Evolutionary conservation across 441 rosid species (phyloP).

Genomic region (Erodium chrysanthum): DNA sequence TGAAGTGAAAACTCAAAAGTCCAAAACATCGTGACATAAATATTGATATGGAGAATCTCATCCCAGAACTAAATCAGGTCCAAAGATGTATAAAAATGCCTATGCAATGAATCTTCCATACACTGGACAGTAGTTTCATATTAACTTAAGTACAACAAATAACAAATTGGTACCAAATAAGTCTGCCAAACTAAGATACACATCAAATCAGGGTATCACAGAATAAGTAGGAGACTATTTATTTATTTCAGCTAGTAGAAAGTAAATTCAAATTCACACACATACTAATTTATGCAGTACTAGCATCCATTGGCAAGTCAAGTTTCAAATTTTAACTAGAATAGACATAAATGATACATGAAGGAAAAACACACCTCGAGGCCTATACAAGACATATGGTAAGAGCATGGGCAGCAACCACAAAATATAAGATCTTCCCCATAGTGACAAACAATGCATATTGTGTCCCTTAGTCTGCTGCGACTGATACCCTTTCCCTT

Average conservation of each 20-base stretch:
- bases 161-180: conserved; percentile 1
- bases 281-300: not conserved
- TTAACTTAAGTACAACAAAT: not conserved
- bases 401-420: conserved; percentile 28
- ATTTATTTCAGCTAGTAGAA: not conserved
- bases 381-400: conserved; percentile 30
- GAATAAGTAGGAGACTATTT: not conserved
- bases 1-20: not conserved
- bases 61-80: too few species aligned
- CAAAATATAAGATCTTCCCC: conserved; percentile 29
- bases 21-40: not conserved
- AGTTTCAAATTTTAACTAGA: not conserved
- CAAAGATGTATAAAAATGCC: too few species aligned
- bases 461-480: conserved; percentile 23
- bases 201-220: not conserved
- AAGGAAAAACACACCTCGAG: conserved; percentile 24
- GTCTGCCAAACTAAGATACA: not conserved
- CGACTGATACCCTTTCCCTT: conserved; percentile 24
- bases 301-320: not conserved
- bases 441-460: conserved; percentile 33
- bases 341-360: not conserved
- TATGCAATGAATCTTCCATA: too few species aligned
- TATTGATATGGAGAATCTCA: too few species aligned
- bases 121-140: not conserved
- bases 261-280: not conserved